Percentiles rank a stretch among this genome's conserved stretches.
Conservation (phyloP, 2,329 filamentous ascomycete genomes). For the Hymenoscyphus repandus region DNA sequence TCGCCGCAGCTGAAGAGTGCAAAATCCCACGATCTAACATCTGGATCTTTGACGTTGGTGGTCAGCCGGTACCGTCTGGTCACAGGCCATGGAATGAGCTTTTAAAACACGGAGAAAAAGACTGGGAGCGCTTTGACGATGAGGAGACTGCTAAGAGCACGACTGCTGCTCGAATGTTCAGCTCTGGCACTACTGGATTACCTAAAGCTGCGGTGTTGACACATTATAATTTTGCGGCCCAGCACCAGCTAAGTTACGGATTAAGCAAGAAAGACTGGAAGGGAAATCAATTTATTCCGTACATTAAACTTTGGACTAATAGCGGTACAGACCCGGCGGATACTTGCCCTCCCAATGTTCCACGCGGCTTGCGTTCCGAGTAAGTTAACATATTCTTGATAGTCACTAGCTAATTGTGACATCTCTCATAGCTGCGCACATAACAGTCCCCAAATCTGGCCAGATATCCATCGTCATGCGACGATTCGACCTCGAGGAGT, state of each 20-base stretch:
- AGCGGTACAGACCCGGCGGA: conserved; percentile 38
- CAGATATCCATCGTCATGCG: conserved; percentile 52
- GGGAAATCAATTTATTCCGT: conserved; percentile 54
- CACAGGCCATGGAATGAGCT: conserved; percentile 21
- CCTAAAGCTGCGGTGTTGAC: conserved; percentile 37
- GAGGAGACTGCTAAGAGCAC: conserved; percentile 29
- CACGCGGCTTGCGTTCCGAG: conserved; percentile 67
- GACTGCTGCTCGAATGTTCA: conserved; percentile 37
- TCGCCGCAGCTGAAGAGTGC: conserved; percentile 25
- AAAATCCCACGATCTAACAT: conserved; percentile 21
- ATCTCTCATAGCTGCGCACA: conserved; percentile 61
- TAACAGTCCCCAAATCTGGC: conserved; percentile 36
- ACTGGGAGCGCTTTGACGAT: conserved; percentile 25
- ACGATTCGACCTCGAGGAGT: conserved; percentile 67
- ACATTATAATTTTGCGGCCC: conserved; percentile 33
- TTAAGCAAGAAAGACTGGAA: conserved; percentile 45
- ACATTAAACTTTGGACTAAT: not conserved
- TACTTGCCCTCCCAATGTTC: conserved; percentile 48
- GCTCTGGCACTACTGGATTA: conserved; percentile 54
- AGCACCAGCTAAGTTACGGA: conserved; percentile 41
- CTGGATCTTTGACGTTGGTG: conserved; percentile 25
- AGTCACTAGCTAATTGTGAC: not conserved
- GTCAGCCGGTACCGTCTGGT: conserved; percentile 16
- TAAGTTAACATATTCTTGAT: conserved; percentile 2
- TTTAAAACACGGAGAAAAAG: conserved; percentile 21